Evolutionary conservation across 768 basidiomycete species (phyloP), one percentile per base, ranked within the genome.

Genomic region (Lentinus tigrinus): DNA sequence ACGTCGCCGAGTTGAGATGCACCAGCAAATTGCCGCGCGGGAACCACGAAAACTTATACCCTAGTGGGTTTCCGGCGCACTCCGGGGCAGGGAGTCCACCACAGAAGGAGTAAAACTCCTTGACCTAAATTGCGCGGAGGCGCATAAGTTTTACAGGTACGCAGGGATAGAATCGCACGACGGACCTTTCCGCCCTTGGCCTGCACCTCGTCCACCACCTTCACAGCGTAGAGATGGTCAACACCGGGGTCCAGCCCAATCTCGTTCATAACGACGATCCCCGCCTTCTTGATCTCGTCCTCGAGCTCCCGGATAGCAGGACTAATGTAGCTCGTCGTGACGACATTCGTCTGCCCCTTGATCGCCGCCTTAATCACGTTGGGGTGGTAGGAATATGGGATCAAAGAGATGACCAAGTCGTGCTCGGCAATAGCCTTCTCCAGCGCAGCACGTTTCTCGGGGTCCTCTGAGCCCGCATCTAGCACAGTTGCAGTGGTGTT

Each of bases 31-130:
- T 95, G 50, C 95, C 96, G 21, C 94, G 89, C 9, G 95, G 91
- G 6, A 93, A 96, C 97, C 97, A 98, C 36, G 94, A 97, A 78
- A 99, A 98, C 73, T 98, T 98, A 85, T 98, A 99, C 11, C 96
- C 95, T 56, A 98, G 88, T 2, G 97, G 95, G 77, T 98, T 99
- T 68, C 87, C 86, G 4, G 93, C 84, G 69, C 89, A 89, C 66
- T 93, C 89, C 7, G 94, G 92, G 0, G 95, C 93, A 44, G 95
- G 95, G 47, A 98, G 88, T 58, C 96, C 96, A 70, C 95, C 95
- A 62, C 96, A 98, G 82, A 93, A 97, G 0, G 92, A 95, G 54
- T 89, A 75, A 83, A 98, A 98, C 64, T 90, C 78, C 69, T 91
- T 95, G 75, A 96, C 79, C 91, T 93, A 61, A 6, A 48, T 14